These are phyloP conservation scores for Aspergillus sparsus DNA, from an alignment of 495 filamentous ascomycete genomes.

Conservation along the genomic window DNA sequence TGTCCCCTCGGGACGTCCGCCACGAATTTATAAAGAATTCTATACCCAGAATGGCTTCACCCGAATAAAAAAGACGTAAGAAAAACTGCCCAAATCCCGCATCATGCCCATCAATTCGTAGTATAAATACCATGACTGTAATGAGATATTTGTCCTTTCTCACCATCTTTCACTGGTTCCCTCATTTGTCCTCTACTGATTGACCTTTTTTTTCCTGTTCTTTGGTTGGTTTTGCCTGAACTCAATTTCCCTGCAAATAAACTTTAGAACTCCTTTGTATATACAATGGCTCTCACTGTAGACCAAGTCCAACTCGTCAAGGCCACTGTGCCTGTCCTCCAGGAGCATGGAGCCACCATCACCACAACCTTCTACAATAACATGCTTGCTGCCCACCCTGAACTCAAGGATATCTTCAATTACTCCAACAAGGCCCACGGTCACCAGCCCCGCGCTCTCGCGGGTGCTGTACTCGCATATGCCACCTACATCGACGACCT, in stretches of 20 bases:
- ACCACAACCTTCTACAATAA: conserved; percentile 69
- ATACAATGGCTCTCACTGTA: conserved; percentile 28
- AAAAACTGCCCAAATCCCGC: conserved; percentile 1
- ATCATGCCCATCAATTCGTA: not conserved
- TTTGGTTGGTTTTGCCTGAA: not conserved
- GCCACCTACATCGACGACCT: conserved; percentile 73
- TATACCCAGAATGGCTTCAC: not conserved
- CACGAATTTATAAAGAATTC: no score
- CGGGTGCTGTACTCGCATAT: conserved; percentile 67
- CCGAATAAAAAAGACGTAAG: conserved; percentile 3
- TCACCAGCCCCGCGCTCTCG: conserved; percentile 65
- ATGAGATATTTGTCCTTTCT: no score
- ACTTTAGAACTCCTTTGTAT: not conserved
- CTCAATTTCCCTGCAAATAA: not conserved
- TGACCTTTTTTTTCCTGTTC: not conserved
- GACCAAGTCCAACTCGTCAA: conserved; percentile 45
- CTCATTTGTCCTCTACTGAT: no score
- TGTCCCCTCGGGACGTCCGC: no score
- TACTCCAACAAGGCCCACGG: conserved; percentile 63
- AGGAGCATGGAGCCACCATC: conserved; percentile 65
- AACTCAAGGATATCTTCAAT: conserved; percentile 68
- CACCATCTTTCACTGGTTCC: no score
- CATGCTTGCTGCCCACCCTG: conserved; percentile 61
- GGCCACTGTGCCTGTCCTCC: conserved; percentile 54
- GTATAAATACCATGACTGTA: conserved; percentile 1